Base-by-base conservation (phyloP, 2,329 filamentous ascomycete species). In the Exophiala xenobiotica region DNA sequence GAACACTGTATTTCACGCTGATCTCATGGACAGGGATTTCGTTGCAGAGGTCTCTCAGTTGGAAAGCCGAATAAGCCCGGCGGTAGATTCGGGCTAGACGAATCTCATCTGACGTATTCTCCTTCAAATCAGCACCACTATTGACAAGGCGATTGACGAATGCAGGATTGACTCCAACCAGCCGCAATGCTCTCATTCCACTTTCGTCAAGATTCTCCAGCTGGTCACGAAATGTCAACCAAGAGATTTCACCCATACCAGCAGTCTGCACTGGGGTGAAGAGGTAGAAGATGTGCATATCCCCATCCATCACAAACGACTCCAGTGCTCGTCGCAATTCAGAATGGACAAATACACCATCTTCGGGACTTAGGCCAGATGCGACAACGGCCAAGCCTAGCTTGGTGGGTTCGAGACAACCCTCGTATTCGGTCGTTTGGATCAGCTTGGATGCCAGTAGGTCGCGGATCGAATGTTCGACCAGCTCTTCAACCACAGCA, bases 231-330 rank as follows among this genome's bases (percentile, higher is more conserved):
- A 88, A 90, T 0, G 83, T 78, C 46, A 80, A 79, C 87, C 87
- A 90, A 61, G 89, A 85, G 50, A 90, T 77, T 6, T 74, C 70
- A 2, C 76, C 69, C 1, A 70, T 72, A 20, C 74, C 71, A 14
- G 60, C 63, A 18, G 67, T 65, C 52, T 88, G 82, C 2, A 90
- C 78, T 0, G 87, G 87, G 0, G 87, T 90, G 57, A 90, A 90
- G 29, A 82, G 83, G 64, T 90, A 91, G 40, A 90, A 77, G 9
- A 88, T 78, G 62, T 90, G 87, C 82, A 91, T 85, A 56, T 91
- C 87, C 3, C 86, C 84, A 63, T 90, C 86, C 80, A 91, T 84
- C 9, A 90, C 87, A 62, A 91, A 90, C 1, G 84, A 85, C 54
- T 79, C 74, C 2, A 90, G 74, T 0, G 87, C 85, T 58, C 78